Evolutionary conservation across 2,329 filamentous ascomycete genomes (phyloP), one percentile per base, ranked within the genome.

Genomic region (Fusarium devonianum): DNA sequence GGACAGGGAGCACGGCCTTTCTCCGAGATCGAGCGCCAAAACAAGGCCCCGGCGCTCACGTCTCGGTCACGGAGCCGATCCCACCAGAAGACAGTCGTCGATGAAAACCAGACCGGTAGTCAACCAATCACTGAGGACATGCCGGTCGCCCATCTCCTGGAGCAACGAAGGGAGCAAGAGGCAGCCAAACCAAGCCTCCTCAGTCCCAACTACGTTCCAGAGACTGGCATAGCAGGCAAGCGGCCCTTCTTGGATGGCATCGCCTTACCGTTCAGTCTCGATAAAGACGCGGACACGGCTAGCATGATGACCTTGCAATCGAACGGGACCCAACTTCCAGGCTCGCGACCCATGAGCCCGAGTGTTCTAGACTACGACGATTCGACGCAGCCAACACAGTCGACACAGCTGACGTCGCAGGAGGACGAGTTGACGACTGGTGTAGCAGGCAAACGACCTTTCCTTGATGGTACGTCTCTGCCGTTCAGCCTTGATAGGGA

Each of bases 241-340:
- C 76, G 88, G 3, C 86, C 88, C 0, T 85, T 84, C 34, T 76
- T 88, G 5, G 84, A 83, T 14, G 86, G 87, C 1, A 82, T 91
- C 18, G 87, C 89, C 0, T 80, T 90, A 60, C 89, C 89, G 0
- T 92, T 92, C 65, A 88, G 82, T 47, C 69, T 92, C 11, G 80
- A 80, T 41, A 81, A 80, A 57, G 80, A 87, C 14, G 80, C 81
- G 2, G 80, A 83, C 4, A 88, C 84, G 13, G 86, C 86, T 1
- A 90, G 87, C 71, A 90, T 88, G 80, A 72, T 87, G 41, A 90
- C 88, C 0, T 70, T 91, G 14, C 74, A 77, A 25, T 83, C 81
- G 8, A 63, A 68, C 12, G 48, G 48, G 13, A 71, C 60, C 11
- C 66, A 65, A 4, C 41, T 55, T 11, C 68, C 65, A 10, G 65